A percentile compares a stretch with the other conserved stretches of the same genome.
Evolutionary conservation across 164 flowering plant species (phyloP).

Genomic region (Sedum album): DNA sequence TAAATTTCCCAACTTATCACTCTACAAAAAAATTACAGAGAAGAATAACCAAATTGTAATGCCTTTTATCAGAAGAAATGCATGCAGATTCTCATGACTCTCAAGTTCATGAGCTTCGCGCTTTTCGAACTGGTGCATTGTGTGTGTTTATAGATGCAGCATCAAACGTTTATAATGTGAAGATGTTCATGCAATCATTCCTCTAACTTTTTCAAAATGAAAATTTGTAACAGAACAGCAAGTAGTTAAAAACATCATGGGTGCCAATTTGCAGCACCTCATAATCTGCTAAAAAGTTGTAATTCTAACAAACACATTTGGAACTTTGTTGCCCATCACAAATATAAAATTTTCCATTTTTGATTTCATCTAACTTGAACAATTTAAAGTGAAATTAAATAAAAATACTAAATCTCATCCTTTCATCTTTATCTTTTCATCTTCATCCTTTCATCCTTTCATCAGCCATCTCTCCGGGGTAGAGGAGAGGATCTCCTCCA

Average conservation of each 20-base stretch:
- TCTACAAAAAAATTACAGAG: neutral
- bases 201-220: neutral
- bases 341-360: too few species aligned
- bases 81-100: neutral
- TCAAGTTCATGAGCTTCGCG: neutral
- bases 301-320: neutral
- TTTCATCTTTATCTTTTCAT: too few species aligned
- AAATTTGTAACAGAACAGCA: neutral
- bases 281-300: neutral
- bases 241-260: neutral
- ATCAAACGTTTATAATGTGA: neutral
- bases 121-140: neutral
- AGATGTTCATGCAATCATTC: neutral
- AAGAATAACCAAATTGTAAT: neutral
- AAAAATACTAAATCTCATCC: too few species aligned
- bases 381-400: too few species aligned
- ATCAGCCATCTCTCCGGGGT: too few species aligned
- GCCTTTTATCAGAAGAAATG: neutral
- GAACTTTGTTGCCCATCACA: neutral
- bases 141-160: too few species aligned
- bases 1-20: neutral
- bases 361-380: too few species aligned
- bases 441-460: too few species aligned
- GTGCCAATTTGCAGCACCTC: slow-evolving; percentile 21
- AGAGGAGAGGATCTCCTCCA: too few species aligned